phyloP scores from a whole-genome alignment of 768 basidiomycete genomes.

The Hemileccinum rubropunctum region DNA sequence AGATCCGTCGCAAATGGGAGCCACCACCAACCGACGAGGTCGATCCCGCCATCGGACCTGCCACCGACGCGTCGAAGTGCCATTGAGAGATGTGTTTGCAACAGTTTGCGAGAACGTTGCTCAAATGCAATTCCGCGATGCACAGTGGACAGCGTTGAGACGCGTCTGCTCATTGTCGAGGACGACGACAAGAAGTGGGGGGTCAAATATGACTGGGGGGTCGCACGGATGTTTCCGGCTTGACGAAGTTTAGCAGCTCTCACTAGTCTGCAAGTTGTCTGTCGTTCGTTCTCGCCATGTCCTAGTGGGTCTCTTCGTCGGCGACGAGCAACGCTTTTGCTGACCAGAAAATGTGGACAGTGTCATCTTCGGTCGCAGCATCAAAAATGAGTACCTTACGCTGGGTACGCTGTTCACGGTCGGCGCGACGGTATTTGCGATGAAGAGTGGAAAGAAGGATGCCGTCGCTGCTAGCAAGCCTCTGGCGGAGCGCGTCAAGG shows the following conservation, averaged over 20 bases:
- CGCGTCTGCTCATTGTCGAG: background rate
- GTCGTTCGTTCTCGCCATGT: conserved; percentile 34
- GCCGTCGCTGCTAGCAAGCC: conserved; percentile 37
- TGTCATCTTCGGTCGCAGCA: conserved; percentile 72
- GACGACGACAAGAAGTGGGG: conserved; percentile 4
- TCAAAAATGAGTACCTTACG: conserved; percentile 80
- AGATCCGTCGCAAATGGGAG: conserved; percentile 42
- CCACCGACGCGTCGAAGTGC: conserved; percentile 76
- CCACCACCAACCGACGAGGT: conserved; percentile 94
- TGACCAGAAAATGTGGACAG: conserved; percentile 37
- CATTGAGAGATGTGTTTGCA: conserved; percentile 75
- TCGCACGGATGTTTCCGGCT: conserved; percentile 22
- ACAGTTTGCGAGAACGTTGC: conserved; percentile 55
- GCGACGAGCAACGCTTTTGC: background rate
- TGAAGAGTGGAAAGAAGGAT: conserved; percentile 56
- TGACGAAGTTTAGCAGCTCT: background rate
- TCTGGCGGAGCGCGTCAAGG: conserved; percentile 57
- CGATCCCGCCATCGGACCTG: conserved; percentile 86
- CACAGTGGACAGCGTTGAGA: conserved; percentile 44
- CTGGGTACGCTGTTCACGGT: conserved; percentile 64
- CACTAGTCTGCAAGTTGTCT: background rate
- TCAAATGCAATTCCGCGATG: conserved; percentile 78
- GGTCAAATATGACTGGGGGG: conserved; percentile 16
- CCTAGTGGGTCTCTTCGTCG: conserved; percentile 36
- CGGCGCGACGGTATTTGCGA: conserved; percentile 50